Evolutionary conservation across 2,329 filamentous ascomycete species (phyloP).

Genomic region (Diaporthe humulicola): DNA sequence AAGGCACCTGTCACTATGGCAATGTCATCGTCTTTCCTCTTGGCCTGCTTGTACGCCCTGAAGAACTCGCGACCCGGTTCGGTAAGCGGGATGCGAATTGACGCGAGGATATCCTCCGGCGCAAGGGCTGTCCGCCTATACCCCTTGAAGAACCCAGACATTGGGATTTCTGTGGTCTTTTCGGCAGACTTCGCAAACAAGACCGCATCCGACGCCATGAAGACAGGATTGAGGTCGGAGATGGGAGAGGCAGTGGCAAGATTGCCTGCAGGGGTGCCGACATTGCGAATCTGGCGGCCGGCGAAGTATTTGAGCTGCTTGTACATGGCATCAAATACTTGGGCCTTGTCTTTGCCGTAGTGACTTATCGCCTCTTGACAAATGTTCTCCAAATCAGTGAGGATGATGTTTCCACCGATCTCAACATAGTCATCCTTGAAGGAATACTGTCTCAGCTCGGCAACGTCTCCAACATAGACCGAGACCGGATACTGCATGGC

Average conservation of each 20-base stretch:
- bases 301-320: constrained; percentile 97
- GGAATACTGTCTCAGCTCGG: constrained; percentile 85
- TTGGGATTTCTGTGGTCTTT: constrained; percentile 86
- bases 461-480: constrained; percentile 93
- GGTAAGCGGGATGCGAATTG: constrained; percentile 86
- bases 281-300: constrained; percentile 94
- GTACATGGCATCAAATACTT: constrained; percentile 90
- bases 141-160: constrained; percentile 92
- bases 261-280: constrained; percentile 96
- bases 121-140: constrained; percentile 89
- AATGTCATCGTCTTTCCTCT: constrained; percentile 98
- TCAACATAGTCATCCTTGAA: constrained; percentile 88
- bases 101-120: constrained; percentile 85
- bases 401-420: constrained; percentile 90
- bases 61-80: constrained; percentile 84
- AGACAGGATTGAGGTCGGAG: constrained; percentile 93
- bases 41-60: constrained; percentile 94
- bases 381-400: constrained; percentile 92
- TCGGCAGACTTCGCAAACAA: constrained; percentile 83
- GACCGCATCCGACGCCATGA: constrained; percentile 87
- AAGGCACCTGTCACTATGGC: constrained; percentile 94
- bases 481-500: constrained; percentile 90
- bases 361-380: constrained; percentile 83
- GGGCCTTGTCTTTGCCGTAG: constrained; percentile 79
- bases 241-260: constrained; percentile 95